Evolutionary conservation across 2,329 filamentous ascomycete species (phyloP), one percentile per base, ranked within the genome.

Genomic region (Xylaria sp.): DNA sequence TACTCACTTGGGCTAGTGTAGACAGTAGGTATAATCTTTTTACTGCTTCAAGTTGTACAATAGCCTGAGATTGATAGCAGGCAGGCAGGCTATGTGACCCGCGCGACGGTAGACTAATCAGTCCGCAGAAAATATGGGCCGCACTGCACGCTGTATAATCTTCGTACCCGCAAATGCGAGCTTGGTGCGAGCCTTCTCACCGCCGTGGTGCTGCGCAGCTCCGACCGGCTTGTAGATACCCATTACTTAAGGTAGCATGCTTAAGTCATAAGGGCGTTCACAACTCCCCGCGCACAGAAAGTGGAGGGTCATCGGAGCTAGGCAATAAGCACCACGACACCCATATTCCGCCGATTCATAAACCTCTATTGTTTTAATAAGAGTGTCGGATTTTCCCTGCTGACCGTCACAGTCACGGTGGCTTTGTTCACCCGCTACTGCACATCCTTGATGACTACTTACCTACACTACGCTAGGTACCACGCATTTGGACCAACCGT

Each of bases 181-280:
- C 56, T 63, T 67, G 58, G 64, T 71, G 69, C 67, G 62, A 70
- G 55, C 52, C 51, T 43, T 49, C 51, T 69, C 62, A 72, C 62
- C 69, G 69, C 69, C 46, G 66, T 66, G 57, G 62, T 58, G 48
- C n/a, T 58, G 56, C 39, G 13, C 23, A 46, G 56, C 61, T 36
- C 55, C 66, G 28, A 49, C 49, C 58, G 48, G 48, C 39, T 60
- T 43, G 18, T 61, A 52, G 33, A 49, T 62, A 43, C n/a, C 57
- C 28, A 28, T 28, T 28, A 28, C 28, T 28, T 28, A 28, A 52
- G 41, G 49, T 59, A 66, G 56, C 67, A 67, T 73, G 72, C 73
- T 73, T 73, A 73, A 75, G 69, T 76, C 75, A 76, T 75, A 75
- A 75, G 67, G 72, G 74, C 75, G 74, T 64, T 68, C 61, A 58